These are phyloP conservation scores for Chaetomium globosum DNA, from an alignment of 2,329 filamentous ascomycete species.

Conservation along the genomic window DNA sequence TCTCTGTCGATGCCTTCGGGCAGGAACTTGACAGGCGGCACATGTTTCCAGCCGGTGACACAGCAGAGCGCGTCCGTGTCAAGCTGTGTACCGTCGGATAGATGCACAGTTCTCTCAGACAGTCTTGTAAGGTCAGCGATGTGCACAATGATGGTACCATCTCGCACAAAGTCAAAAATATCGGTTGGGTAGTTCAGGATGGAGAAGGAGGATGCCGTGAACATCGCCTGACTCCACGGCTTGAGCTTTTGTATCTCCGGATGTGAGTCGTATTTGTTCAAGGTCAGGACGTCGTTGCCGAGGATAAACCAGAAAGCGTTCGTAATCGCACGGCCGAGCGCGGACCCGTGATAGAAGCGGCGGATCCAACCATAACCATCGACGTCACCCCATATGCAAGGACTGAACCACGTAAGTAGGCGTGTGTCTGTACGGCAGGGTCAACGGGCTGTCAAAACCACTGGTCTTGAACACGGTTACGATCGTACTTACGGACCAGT, in stretches of 20 bases:
- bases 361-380: constrained; percentile 61
- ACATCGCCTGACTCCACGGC: constrained; percentile 56
- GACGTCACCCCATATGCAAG: constrained; percentile 69
- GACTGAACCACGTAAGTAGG: constrained; percentile 72
- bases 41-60: constrained; percentile 62
- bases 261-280: constrained; percentile 58
- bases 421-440: constrained; percentile 53
- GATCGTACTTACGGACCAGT: constrained; percentile 53
- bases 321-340: constrained; percentile 58
- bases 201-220: constrained; percentile 57
- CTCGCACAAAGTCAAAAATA: constrained; percentile 59
- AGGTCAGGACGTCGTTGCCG: constrained; percentile 55
- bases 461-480: too few species aligned
- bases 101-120: constrained; percentile 50
- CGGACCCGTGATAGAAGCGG: constrained; percentile 59
- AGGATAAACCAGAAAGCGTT: constrained; percentile 62
- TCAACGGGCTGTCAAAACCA: constrained; percentile 12
- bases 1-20: constrained; percentile 50
- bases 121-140: constrained; percentile 56
- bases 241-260: constrained; percentile 57
- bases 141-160: constrained; percentile 56
- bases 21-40: constrained; percentile 56
- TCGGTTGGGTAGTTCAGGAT: constrained; percentile 63
- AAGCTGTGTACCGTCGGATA: constrained; percentile 53
- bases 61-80: constrained; percentile 57